These are phyloP conservation scores for Delitschia confertaspora DNA, from an alignment of 495 filamentous ascomycete genomes.

Conservation along the genomic window DNA sequence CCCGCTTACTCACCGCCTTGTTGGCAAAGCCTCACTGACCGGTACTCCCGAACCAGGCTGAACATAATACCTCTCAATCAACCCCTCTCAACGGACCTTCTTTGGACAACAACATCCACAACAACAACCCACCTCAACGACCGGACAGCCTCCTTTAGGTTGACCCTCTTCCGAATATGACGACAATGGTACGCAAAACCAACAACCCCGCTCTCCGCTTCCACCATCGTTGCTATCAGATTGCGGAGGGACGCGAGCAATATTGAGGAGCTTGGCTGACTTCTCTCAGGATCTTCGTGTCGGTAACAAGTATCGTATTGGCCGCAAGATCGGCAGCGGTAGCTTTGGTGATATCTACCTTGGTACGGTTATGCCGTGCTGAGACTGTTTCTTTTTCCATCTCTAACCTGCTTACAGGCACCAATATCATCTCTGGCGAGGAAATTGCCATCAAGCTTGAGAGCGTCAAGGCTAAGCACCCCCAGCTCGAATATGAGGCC, in stretches of 20 bases:
- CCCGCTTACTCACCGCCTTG: slow-evolving; percentile 29
- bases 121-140: slow-evolving; percentile 3
- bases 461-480: slow-evolving; percentile 99
- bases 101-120: slow-evolving; percentile 1
- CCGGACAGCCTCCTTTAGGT: slow-evolving; percentile 25
- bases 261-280: slow-evolving; percentile 6
- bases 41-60: slow-evolving; percentile 26
- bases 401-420: slow-evolving; percentile 46
- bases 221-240: slow-evolving; percentile 1
- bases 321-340: slow-evolving; percentile 97
- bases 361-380: slow-evolving; percentile 43
- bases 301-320: slow-evolving; percentile 99
- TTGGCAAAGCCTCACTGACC: slow-evolving; percentile 30
- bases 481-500: slow-evolving; percentile 98
- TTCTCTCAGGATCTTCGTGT: slow-evolving; percentile 88
- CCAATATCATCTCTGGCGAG: slow-evolving; percentile 99
- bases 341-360: slow-evolving; percentile 99
- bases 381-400: neutral
- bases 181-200: slow-evolving; percentile 29
- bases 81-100: slow-evolving; percentile 1
- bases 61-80: slow-evolving; percentile 14
- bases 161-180: slow-evolving; percentile 24
- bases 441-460: slow-evolving; percentile 99
- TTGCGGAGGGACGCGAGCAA: neutral
- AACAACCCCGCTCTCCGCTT: slow-evolving; percentile 13